Percentiles rank a stretch among this genome's conserved stretches.
Evolutionary conservation across 805 yeast species (phyloP).

Genomic region (Saccharomyces paradoxus): DNA sequence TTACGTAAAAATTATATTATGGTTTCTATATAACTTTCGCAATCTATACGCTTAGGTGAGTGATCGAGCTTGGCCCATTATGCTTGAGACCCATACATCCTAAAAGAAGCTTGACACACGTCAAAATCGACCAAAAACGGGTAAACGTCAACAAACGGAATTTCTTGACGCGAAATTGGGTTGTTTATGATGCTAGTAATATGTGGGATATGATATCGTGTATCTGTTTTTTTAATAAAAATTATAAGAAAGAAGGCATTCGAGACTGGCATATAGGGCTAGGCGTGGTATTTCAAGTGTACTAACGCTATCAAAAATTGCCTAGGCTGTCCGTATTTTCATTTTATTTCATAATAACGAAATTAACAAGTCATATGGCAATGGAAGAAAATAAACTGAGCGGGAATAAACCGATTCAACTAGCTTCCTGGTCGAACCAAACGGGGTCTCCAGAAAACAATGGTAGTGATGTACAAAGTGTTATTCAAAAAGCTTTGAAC

Average conservation of each 20-base stretch:
- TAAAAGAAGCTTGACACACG: neutral
- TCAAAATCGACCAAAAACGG: neutral
- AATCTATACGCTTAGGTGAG: neutral
- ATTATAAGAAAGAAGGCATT: too few relatives aligned
- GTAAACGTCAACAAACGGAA: neutral
- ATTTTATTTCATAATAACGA: neutral
- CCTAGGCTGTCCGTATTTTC: neutral
- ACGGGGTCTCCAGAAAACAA: neutral
- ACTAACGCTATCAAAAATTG: neutral
- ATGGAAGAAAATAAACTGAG: neutral
- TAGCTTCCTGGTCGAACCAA: neutral
- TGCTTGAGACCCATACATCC: neutral
- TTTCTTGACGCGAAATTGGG: neutral
- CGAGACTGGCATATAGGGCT: neutral
- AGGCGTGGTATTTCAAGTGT: neutral
- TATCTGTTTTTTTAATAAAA: neutral
- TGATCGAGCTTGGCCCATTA: too few relatives aligned
- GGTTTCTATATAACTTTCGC: neutral
- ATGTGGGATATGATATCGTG: neutral
- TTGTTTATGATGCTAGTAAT: neutral
- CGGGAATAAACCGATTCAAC: neutral
- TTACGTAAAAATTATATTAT: constrained; percentile 3
- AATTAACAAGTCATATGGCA: neutral
- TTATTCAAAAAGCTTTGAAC: neutral
- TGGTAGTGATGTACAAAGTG: neutral